Base-by-base conservation (phyloP, 768 basidiomycete genomes). In the Calocybe cyanea region DNA sequence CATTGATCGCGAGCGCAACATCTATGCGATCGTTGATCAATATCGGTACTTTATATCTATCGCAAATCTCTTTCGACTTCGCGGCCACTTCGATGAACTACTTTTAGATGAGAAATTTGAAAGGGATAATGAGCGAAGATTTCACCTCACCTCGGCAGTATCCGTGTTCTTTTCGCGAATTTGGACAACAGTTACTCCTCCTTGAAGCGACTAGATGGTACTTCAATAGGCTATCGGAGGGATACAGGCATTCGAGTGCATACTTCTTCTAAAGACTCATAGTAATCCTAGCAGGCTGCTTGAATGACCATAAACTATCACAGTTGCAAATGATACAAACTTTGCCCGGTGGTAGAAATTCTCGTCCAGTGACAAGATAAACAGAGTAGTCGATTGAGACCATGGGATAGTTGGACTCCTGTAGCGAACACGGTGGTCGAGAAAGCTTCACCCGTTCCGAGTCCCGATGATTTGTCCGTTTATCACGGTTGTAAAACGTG, bases 1-100 rank as follows among this genome's bases (percentile, higher is more conserved):
- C 84, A 35, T 78, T 70, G 17, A 89, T 68, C 6, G 89, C 87
- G 17, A 93, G 72, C 7, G 87, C 90, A 18, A 97, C 80, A 56
- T 96, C 94, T 46, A 95, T 71, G 9, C 92, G 80, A 62, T 90
- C 87, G 59, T 92, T 91, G 65, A 97, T 87, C 48, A 97, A 70
- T 4, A 96, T 66, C 0, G 92, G 92, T 21, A 95, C 77, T 33
- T 77, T 72, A 72, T 91, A 86, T 64, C 75, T 76, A 52, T 80
- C 75, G 56, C 89, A 92, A 4, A 97, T 63, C 14, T 56, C 69
- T 60, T 92, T 89, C 13, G 81, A 85, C 53, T 72, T 68, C 37
- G 59, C 60, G 0, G 92, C 92, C 46, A 94, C 73, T 46, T 81
- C 71, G 45, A 92, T 75, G 58, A 95, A 93, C 87, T 93, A 34